Percentiles rank a stretch among this genome's conserved stretches.
Conservation (phyloP, 2,329 filamentous ascomycete genomes). For the Aaosphaeria arxii region DNA sequence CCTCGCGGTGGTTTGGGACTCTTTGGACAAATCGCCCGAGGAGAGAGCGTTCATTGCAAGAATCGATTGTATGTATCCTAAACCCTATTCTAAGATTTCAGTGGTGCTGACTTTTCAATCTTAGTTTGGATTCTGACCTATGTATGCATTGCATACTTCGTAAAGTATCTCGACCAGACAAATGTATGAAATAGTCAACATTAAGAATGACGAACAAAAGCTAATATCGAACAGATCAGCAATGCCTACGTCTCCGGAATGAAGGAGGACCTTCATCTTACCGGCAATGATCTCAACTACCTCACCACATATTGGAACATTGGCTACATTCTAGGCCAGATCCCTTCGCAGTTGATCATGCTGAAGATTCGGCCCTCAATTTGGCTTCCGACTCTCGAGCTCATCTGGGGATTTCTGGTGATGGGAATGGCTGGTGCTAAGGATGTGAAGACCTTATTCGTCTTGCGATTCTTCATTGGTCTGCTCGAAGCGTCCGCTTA, state of each 20-base stretch:
- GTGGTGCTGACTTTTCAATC: too few relatives aligned
- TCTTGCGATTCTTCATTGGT: slow-evolving; percentile 3
- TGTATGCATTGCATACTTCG: slow-evolving; percentile 6
- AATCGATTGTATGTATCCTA: slow-evolving; percentile 2
- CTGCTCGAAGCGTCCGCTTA: slow-evolving; percentile 1
- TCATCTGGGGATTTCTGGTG: slow-evolving; percentile 20
- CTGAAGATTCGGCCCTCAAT: slow-evolving; percentile 35
- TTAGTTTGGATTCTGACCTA: slow-evolving; percentile 2
- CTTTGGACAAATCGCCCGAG: slow-evolving; percentile 5
- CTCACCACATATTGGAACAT: slow-evolving; percentile 42
- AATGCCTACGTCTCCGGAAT: slow-evolving; percentile 18
- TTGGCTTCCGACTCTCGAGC: slow-evolving; percentile 26
- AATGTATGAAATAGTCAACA: slow-evolving; percentile 1
- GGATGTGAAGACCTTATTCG: background rate
- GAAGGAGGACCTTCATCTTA: slow-evolving; percentile 21
- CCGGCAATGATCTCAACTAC: slow-evolving; percentile 22
- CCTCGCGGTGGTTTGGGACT: slow-evolving; percentile 5
- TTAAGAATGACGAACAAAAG: background rate
- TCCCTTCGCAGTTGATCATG: slow-evolving; percentile 41
- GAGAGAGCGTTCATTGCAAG: slow-evolving; percentile 5
- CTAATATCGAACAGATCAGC: slow-evolving; percentile 6
- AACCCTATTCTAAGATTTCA: background rate
- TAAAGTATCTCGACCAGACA: slow-evolving; percentile 9
- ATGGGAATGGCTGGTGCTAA: slow-evolving; percentile 28
- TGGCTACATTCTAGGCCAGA: slow-evolving; percentile 39